Conservation (phyloP, 805 yeast genomes). For the Jamesozyma spencerorum region DNA sequence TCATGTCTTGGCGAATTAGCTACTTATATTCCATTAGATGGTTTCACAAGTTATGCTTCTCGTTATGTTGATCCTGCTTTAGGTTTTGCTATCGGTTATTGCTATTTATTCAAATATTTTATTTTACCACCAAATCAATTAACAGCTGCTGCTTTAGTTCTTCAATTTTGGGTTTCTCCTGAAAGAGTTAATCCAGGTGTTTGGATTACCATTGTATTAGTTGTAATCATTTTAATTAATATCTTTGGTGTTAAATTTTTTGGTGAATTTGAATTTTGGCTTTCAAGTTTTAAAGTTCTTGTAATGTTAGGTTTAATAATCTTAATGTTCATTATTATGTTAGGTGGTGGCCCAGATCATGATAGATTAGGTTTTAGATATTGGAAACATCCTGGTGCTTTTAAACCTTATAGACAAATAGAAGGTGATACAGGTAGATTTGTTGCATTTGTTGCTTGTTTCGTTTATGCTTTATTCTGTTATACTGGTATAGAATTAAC, state of each 20-base stretch:
- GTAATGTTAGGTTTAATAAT: conserved; percentile 45
- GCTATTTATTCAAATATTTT: conserved; percentile 47
- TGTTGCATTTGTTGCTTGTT: conserved; percentile 54
- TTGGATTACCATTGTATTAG: conserved; percentile 37
- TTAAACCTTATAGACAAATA: conserved; percentile 50
- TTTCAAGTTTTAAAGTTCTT: conserved; percentile 54
- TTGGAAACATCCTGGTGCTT: conserved; percentile 70
- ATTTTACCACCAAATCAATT: conserved; percentile 53
- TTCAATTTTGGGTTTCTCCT: conserved; percentile 40
- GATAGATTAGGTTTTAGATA: conserved; percentile 52
- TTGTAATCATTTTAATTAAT: conserved; percentile 31
- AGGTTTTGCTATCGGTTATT: conserved; percentile 63
- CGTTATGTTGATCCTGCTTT: conserved; percentile 57
- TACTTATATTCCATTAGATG: conserved; percentile 53
- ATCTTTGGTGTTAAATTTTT: conserved; percentile 33
- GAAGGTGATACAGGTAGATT: conserved; percentile 51
- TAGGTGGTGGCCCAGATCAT: conserved; percentile 41
- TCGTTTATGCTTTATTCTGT: conserved; percentile 55
- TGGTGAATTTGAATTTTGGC: conserved; percentile 40
- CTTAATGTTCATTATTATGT: conserved; percentile 51
- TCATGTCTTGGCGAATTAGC: conserved; percentile 58
- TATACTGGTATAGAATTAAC: conserved; percentile 79
- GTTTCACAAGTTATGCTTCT: conserved; percentile 54
- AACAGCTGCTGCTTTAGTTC: conserved; percentile 50
- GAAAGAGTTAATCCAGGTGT: conserved; percentile 35